phyloP scores from a whole-genome alignment of 768 basidiomycete species.

The Melanogaster broomeanus region DNA sequence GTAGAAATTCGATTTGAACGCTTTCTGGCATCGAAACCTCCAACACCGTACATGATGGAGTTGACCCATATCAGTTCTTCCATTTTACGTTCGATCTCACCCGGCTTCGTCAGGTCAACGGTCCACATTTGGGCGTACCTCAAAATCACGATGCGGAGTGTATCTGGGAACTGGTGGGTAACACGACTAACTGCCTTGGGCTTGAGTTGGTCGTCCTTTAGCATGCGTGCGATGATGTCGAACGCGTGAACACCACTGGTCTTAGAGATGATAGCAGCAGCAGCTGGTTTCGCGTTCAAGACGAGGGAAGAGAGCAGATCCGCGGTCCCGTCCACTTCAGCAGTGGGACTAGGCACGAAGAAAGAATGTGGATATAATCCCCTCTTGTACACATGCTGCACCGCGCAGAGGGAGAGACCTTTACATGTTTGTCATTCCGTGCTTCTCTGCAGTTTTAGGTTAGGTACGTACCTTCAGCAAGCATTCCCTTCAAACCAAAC shows the following conservation, averaged over 20 bases:
- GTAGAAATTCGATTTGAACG: slow-evolving; percentile 48
- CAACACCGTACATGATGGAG: slow-evolving; percentile 55
- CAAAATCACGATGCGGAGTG: neutral
- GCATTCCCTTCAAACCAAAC: slow-evolving; percentile 60
- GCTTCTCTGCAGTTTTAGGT: too few relatives aligned
- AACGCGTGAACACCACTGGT: slow-evolving; percentile 36
- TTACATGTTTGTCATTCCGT: neutral
- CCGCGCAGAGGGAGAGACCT: slow-evolving; percentile 27
- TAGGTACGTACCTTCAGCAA: slow-evolving; percentile 54
- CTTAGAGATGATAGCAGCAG: neutral
- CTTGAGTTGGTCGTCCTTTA: slow-evolving; percentile 44
- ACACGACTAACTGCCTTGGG: slow-evolving; percentile 10
- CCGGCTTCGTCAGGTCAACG: slow-evolving; percentile 33
- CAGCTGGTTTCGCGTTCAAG: slow-evolving; percentile 3
- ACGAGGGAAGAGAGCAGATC: slow-evolving; percentile 5
- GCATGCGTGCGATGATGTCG: slow-evolving; percentile 52
- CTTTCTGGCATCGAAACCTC: slow-evolving; percentile 56
- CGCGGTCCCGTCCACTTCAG: slow-evolving; percentile 1
- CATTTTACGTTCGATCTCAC: slow-evolving; percentile 52
- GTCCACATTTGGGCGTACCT: slow-evolving; percentile 43
- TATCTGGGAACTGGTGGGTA: slow-evolving; percentile 17
- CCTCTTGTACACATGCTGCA: slow-evolving; percentile 38
- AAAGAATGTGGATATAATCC: slow-evolving; percentile 24
- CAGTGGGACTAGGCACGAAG: slow-evolving; percentile 1
- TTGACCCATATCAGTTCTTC: slow-evolving; percentile 64